Conservation (phyloP, 2,329 filamentous ascomycete species). For the Aspergillus pseudonomiae region DNA sequence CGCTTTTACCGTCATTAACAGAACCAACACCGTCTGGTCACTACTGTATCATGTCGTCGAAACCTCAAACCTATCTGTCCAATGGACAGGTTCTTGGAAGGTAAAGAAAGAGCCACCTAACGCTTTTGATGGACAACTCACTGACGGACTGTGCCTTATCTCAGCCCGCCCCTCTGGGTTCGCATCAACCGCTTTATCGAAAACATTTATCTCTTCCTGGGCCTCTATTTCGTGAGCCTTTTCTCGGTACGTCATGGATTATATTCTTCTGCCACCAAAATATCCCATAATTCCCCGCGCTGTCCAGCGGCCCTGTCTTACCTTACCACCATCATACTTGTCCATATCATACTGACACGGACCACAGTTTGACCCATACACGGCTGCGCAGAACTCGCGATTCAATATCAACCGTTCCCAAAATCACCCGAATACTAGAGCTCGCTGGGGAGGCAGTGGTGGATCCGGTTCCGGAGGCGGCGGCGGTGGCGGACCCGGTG, state of each 20-base stretch:
- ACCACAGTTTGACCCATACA: constrained; percentile 48
- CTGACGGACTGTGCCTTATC: constrained; percentile 2
- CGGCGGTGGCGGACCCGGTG: constrained; percentile 31
- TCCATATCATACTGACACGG: constrained; percentile 16
- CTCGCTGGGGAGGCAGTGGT: constrained; percentile 28
- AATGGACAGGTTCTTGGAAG: constrained; percentile 42
- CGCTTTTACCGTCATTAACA: neutral
- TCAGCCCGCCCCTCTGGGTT: constrained; percentile 49
- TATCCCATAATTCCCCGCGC: no score
- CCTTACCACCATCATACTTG: neutral
- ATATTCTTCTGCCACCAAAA: neutral
- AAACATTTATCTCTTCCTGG: constrained; percentile 50
- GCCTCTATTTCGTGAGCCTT: constrained; percentile 52
- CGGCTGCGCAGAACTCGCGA: constrained; percentile 47
- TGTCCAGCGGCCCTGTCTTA: neutral
- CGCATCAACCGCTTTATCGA: constrained; percentile 47
- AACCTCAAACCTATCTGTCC: constrained; percentile 41
- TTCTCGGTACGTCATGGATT: constrained; percentile 45
- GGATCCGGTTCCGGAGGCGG: constrained; percentile 30
- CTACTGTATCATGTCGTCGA: constrained; percentile 35
- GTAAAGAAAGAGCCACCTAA: constrained; percentile 25
- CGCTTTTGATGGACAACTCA: neutral
- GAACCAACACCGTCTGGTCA: neutral
- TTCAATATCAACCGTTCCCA: constrained; percentile 47
- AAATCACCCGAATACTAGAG: constrained; percentile 26